Evolutionary conservation across 768 basidiomycete species (phyloP).

Genomic region (Mycena vitilis): DNA sequence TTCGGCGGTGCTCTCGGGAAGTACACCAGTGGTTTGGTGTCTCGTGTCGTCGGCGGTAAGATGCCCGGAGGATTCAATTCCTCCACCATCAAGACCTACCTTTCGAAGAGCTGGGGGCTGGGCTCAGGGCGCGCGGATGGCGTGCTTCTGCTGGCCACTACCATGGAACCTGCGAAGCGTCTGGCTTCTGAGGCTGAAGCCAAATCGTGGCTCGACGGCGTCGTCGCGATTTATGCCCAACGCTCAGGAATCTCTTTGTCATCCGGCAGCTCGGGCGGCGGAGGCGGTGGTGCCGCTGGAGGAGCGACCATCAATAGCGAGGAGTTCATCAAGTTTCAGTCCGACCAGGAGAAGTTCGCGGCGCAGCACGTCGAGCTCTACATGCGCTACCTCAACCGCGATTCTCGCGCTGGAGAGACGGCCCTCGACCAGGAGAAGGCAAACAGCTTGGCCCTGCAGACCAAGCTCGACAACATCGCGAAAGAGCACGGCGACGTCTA

Average conservation of each 20-base stretch:
- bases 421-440: conserved; percentile 90
- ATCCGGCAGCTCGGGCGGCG: conserved; percentile 71
- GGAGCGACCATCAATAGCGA: conserved; percentile 97
- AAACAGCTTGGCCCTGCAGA: conserved; percentile 76
- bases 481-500: conserved; percentile 95
- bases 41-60: conserved; percentile 92
- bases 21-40: conserved; percentile 90
- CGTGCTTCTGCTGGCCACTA: conserved; percentile 90
- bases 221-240: conserved; percentile 88
- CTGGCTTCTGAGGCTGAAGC: conserved; percentile 91
- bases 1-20: conserved; percentile 92
- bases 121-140: conserved; percentile 90
- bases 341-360: conserved; percentile 92
- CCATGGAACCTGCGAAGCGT: conserved; percentile 94
- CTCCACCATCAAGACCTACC: conserved; percentile 88
- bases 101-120: conserved; percentile 96
- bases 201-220: conserved; percentile 91
- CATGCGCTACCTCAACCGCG: conserved; percentile 95
- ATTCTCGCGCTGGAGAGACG: conserved; percentile 92
- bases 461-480: conserved; percentile 87
- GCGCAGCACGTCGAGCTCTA: conserved; percentile 94
- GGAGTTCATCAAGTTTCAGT: conserved; percentile 96
- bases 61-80: conserved; percentile 99
- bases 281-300: conserved; percentile 70
- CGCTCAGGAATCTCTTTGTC: conserved; percentile 89